Evolutionary conservation across 768 basidiomycete genomes (phyloP), one percentile per base, ranked within the genome.

Genomic region (Cystobasidiopsis lactophilus): DNA sequence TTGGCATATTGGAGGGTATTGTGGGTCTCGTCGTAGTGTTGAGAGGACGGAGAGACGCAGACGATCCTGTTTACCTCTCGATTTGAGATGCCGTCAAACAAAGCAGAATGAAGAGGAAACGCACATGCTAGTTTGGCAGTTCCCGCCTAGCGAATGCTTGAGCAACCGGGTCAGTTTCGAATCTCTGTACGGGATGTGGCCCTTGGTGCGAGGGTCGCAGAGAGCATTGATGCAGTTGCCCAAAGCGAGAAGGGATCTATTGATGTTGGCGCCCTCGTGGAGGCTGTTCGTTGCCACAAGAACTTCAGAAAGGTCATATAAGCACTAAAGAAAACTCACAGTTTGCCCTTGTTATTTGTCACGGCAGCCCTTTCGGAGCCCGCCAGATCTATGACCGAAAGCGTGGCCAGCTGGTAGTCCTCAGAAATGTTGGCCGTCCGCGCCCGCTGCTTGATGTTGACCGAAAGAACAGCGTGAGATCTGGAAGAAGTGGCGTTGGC

Each of bases 171-270:
- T 98, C 58, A 98, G 81, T 69, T 98, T 98, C 72, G 84, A 86
- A 70, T 98, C 93, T 52, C 93, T 77, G 67, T 96, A 98, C 0
- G 93, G 93, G 13, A 98, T 74, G 65, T 96, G 93, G 33, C 83
- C 82, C 23, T 57, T 53, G 54, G 77, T 66, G 26, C 80, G 80
- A 52, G 85, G 85, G 66, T 89, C 85, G 69, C 91, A 95, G 47
- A 98, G 78, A 5, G 93, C 89, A 60, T 95, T 95, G 69, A 98
- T 96, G 68, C 91, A 96, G 68, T 93, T 95, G 27, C 88, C 88
- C 31, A 98, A 77, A 5, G 93, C 88, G 51, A 98, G 78, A 21
- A 98, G 77, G 29, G 89, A 95, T 66, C 95, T 91, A 70, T 98
- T 98, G 71, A 98, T 98, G 65, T 96, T 95, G 53, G 91, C 89